Conservation (phyloP, 208 protist species). For the Phytomonas sp. region DNA sequence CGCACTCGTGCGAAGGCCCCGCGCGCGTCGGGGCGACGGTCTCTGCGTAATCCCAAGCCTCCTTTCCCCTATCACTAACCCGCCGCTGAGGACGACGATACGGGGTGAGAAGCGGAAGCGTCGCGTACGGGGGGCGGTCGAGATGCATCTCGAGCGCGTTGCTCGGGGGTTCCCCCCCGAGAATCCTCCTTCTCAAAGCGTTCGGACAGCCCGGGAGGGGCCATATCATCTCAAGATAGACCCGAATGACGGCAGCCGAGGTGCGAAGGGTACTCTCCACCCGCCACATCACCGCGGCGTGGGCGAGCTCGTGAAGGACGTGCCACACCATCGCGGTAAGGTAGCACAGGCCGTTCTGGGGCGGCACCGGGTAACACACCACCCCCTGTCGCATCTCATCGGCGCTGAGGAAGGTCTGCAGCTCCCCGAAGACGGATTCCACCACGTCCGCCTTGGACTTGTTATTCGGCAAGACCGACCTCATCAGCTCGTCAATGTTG, state of each 20-base stretch:
- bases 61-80: too few species aligned
- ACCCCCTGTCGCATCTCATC: slow-evolving; percentile 25
- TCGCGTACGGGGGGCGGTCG: slow-evolving; percentile 24
- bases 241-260: slow-evolving; percentile 11
- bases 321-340: slow-evolving; percentile 55
- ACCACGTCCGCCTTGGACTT: slow-evolving; percentile 83
- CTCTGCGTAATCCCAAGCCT: too few species aligned
- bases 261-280: slow-evolving; percentile 42
- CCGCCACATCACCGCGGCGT: slow-evolving; percentile 73
- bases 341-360: slow-evolving; percentile 21
- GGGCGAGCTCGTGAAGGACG: slow-evolving; percentile 64
- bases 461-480: slow-evolving; percentile 41
- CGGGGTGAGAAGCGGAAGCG: slow-evolving; percentile 14
- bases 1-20: too few species aligned
- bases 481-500: slow-evolving; percentile 45
- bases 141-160: slow-evolving; percentile 9
- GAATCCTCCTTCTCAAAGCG: neutral
- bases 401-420: slow-evolving; percentile 67
- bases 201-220: neutral
- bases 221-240: slow-evolving; percentile 9
- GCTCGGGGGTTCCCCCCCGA: neutral
- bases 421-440: slow-evolving; percentile 75
- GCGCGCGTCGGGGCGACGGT: too few species aligned
- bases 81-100: too few species aligned
- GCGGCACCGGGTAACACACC: slow-evolving; percentile 22